These are phyloP conservation scores for Colletotrichum sp. DNA, from an alignment of 2,329 filamentous ascomycete species.

Conservation along the genomic window DNA sequence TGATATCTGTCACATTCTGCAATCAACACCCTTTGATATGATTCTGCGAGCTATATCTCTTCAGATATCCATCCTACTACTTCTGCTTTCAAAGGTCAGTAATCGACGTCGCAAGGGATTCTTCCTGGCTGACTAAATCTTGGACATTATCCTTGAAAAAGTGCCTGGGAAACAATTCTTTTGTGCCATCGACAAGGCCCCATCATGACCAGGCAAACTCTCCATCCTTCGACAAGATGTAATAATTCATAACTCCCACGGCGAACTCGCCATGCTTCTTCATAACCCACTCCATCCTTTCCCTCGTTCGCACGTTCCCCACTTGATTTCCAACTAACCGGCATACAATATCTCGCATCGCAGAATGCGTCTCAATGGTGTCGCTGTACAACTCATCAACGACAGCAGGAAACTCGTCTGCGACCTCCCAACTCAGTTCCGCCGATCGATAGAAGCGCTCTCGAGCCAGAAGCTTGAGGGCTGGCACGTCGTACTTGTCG, in stretches of 20 bases:
- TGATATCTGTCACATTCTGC: too few species aligned
- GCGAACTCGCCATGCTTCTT: slow-evolving; percentile 25
- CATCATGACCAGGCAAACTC: background rate
- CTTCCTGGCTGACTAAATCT: background rate
- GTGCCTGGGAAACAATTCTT: background rate
- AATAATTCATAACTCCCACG: slow-evolving; percentile 1
- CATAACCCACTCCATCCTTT: slow-evolving; percentile 23
- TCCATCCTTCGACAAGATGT: background rate
- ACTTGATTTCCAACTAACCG: slow-evolving; percentile 15
- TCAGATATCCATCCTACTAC: too few species aligned
- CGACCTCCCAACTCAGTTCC: slow-evolving; percentile 3
- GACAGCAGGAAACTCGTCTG: slow-evolving; percentile 24
- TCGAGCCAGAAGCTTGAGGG: slow-evolving; percentile 31
- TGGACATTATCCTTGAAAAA: background rate
- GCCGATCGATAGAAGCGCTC: slow-evolving; percentile 32
- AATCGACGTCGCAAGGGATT: background rate
- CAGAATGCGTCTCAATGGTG: slow-evolving; percentile 20
- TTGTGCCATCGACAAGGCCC: background rate
- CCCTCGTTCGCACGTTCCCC: background rate
- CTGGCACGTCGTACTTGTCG: slow-evolving; percentile 38
- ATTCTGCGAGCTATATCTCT: too few species aligned
- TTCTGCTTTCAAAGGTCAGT: too few species aligned
- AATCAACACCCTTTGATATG: too few species aligned
- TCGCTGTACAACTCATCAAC: slow-evolving; percentile 29
- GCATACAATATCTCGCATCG: slow-evolving; percentile 25